phyloP scores from a whole-genome alignment of 169 alveolate genomes.

The Perkinsus chesapeaki region DNA sequence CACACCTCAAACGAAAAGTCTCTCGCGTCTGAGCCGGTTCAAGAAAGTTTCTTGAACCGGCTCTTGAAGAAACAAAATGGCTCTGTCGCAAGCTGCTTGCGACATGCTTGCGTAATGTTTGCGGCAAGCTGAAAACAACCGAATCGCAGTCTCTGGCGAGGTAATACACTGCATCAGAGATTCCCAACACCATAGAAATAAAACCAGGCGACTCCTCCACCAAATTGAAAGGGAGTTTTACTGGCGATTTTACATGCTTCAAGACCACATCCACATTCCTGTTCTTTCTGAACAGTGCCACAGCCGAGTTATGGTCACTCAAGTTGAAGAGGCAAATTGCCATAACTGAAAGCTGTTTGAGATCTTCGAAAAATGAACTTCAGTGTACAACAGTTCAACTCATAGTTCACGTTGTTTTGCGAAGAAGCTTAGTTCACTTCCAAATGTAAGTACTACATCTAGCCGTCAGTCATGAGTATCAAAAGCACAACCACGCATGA shows the following conservation, averaged over 20 bases:
- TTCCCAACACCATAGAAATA: background rate
- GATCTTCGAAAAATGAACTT: too few species aligned
- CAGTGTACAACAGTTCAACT: too few species aligned
- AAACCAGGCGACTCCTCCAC: background rate
- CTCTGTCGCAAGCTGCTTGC: background rate
- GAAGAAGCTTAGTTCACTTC: too few species aligned
- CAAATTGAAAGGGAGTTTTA: background rate
- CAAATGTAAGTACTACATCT: too few species aligned
- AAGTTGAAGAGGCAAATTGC: background rate
- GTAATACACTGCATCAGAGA: background rate
- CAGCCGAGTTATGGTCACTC: background rate
- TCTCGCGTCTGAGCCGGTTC: background rate
- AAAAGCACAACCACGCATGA: too few species aligned
- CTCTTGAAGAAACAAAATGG: too few species aligned
- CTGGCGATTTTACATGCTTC: background rate
- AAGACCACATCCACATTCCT: background rate
- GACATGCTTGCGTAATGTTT: too few species aligned
- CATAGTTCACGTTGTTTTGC: too few species aligned
- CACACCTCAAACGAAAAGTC: background rate
- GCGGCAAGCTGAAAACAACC: background rate
- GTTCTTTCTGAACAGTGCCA: background rate
- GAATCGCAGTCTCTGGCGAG: background rate
- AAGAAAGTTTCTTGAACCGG: too few species aligned
- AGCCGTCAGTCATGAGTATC: too few species aligned
- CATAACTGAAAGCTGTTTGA: background rate